Percentiles rank a stretch among this genome's conserved stretches.
Evolutionary conservation across 1,284 basidiomycete genomes (phyloP).

Genomic region (Vanrija pseudolonga): DNA sequence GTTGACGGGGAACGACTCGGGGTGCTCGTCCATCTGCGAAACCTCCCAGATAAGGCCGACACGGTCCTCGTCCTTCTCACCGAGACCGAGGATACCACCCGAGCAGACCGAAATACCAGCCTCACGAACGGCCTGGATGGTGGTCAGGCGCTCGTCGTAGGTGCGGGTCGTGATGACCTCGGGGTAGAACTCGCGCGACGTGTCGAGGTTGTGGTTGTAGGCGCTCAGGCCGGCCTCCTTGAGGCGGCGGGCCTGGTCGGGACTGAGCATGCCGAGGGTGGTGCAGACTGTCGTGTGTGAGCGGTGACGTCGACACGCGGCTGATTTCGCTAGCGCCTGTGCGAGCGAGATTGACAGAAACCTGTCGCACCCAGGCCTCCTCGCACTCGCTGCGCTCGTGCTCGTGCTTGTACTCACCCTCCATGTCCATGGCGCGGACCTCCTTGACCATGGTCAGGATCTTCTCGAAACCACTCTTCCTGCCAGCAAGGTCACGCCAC

Average conservation of each 20-base stretch:
- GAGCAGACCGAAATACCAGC: constrained; percentile 97
- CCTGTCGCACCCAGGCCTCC: no score
- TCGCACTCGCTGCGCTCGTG: no score
- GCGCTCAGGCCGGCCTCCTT: constrained; percentile 96
- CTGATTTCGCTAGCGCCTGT: no score
- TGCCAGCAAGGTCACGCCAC: constrained; percentile 93
- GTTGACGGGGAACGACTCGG: constrained; percentile 98
- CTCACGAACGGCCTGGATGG: constrained; percentile 83
- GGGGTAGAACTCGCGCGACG: constrained; percentile 94
- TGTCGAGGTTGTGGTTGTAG: constrained; percentile 97
- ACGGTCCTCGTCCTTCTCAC: constrained; percentile 84
- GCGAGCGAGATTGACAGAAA: background rate
- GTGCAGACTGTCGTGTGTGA: constrained; percentile 68
- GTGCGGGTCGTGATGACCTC: constrained; percentile 91
- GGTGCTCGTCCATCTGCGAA: constrained; percentile 72
- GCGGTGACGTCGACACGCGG: no score
- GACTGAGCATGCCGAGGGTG: constrained; percentile 91
- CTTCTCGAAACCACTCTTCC: constrained; percentile 89
- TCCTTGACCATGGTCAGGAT: constrained; percentile 86
- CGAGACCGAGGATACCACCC: constrained; percentile 92
- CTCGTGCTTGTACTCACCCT: no score
- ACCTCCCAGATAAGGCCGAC: constrained; percentile 94
- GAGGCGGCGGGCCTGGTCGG: constrained; percentile 86
- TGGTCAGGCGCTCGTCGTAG: constrained; percentile 88
- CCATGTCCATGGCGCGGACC: constrained; percentile 87